These are phyloP conservation scores for Jackrogersella minutella DNA, from an alignment of 495 filamentous ascomycete species.

Conservation along the genomic window DNA sequence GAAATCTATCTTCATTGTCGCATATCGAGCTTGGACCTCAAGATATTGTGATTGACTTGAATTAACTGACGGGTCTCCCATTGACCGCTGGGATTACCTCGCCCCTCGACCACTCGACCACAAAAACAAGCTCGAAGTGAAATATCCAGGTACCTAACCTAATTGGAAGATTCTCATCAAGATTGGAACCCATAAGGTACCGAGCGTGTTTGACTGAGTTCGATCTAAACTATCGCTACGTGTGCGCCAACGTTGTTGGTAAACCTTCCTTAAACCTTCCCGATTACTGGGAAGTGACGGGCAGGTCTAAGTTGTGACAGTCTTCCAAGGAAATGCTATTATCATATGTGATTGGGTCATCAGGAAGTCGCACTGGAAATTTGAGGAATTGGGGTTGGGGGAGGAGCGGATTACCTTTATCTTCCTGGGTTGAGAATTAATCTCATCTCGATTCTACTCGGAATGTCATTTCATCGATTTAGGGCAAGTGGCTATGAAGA, in stretches of 20 bases:
- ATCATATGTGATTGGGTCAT: slow-evolving; percentile 5
- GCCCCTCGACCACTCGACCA: not conserved
- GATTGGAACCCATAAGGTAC: not conserved
- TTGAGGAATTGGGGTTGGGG: slow-evolving; percentile 6
- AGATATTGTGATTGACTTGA: not conserved
- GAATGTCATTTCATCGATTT: slow-evolving; percentile 8
- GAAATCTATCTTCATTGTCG: not conserved
- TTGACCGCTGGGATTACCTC: not conserved
- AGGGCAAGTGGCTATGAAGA: slow-evolving; percentile 11
- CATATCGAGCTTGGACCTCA: not conserved
- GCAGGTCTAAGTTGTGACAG: not conserved
- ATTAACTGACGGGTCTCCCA: not conserved
- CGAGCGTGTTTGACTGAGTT: not conserved
- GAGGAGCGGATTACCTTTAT: not conserved
- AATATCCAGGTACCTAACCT: not conserved
- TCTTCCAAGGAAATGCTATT: slow-evolving; percentile 19
- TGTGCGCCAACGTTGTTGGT: not conserved
- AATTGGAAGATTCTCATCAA: not conserved
- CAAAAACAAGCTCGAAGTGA: not conserved
- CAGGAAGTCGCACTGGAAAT: slow-evolving; percentile 20
- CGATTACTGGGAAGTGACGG: not conserved
- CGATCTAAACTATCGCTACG: not conserved
- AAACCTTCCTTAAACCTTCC: not conserved
- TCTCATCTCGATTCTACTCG: not conserved
- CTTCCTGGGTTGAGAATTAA: not conserved